These are phyloP conservation scores for Aspergillus biplanus DNA, from an alignment of 495 filamentous ascomycete species.

Conservation along the genomic window DNA sequence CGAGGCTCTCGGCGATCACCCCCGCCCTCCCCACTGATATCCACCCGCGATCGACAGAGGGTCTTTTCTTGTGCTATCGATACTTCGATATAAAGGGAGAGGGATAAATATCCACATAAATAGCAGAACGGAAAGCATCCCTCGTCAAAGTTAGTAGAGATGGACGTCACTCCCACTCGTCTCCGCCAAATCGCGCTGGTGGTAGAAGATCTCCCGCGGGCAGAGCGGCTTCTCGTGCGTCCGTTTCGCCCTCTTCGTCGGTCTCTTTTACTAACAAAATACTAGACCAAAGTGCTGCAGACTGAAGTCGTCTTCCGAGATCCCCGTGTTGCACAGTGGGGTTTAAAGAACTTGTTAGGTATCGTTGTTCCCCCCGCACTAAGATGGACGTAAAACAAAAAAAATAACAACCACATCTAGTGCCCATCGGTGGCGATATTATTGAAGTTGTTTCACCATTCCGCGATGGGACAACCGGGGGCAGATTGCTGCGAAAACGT, in stretches of 20 bases:
- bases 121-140: too few species aligned
- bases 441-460: slow-evolving; percentile 1
- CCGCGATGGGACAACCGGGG: neutral
- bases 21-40: too few species aligned
- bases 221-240: neutral
- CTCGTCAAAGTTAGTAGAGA: neutral
- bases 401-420: neutral
- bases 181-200: neutral
- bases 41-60: too few species aligned
- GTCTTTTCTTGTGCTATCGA: too few species aligned
- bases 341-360: slow-evolving; percentile 8
- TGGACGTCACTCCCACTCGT: neutral
- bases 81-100: too few species aligned
- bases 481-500: neutral
- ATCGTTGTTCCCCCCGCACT: neutral
- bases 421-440: slow-evolving; percentile 9
- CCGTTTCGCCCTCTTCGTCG: neutral
- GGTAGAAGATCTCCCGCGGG: neutral
- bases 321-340: neutral
- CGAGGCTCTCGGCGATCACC: too few species aligned
- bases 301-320: slow-evolving; percentile 8
- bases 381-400: neutral
- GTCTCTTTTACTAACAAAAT: neutral
- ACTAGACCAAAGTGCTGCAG: neutral
- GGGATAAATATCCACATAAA: too few species aligned